Conservation (phyloP, 108 stramenopile genomes). For the Mediolabrus comicus region DNA sequence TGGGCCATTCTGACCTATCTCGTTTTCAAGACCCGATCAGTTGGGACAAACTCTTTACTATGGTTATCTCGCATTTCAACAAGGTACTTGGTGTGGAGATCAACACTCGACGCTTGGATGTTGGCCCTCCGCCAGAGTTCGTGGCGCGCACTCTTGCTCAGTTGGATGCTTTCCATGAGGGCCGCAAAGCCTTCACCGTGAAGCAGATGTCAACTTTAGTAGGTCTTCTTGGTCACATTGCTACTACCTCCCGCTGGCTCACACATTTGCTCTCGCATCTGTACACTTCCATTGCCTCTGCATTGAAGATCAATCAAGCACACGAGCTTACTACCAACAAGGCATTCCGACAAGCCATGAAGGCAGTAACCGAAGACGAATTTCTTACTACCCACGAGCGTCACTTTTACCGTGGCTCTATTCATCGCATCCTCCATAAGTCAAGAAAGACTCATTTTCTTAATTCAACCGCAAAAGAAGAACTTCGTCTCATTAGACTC, state of each 20-base stretch:
- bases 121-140: not conserved
- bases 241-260: too few relatives aligned
- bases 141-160: too few relatives aligned
- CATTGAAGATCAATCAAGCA: not conserved
- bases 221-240: too few relatives aligned
- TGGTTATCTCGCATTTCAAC: not conserved
- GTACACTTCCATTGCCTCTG: conserved; percentile 13
- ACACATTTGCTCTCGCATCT: conserved; percentile 12
- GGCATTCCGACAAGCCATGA: not conserved
- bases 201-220: too few relatives aligned
- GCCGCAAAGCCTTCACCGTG: too few relatives aligned
- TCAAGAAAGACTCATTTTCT: not conserved
- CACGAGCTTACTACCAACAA: not conserved
- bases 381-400: not conserved
- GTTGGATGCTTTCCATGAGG: too few relatives aligned
- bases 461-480: not conserved
- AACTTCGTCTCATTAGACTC: not conserved
- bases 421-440: not conserved
- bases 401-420: not conserved
- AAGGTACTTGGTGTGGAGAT: not conserved
- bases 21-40: not conserved
- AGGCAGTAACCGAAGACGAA: not conserved
- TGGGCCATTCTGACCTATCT: not conserved
- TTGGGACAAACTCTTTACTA: not conserved
- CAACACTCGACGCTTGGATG: not conserved